Percentiles rank a stretch among this genome's conserved stretches.
Conservation (phyloP, 768 basidiomycete genomes). For the Phlegmacium glaucopus region DNA sequence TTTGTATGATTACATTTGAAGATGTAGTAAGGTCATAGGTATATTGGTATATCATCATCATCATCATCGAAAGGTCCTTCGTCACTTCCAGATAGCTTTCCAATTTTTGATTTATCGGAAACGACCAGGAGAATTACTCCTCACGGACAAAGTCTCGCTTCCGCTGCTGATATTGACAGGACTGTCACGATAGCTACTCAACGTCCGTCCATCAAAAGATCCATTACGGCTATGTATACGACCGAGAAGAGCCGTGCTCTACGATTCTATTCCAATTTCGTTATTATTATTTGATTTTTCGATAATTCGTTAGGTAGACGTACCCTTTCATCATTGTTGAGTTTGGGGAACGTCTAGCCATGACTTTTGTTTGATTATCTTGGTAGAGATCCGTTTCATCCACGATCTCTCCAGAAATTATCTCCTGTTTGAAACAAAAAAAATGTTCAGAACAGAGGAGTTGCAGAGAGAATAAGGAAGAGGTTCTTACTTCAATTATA, state of each 20-base stretch:
- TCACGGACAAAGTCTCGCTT: too few relatives aligned
- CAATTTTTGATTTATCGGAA: too few relatives aligned
- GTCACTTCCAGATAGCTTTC: too few relatives aligned
- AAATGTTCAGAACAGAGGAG: too few relatives aligned
- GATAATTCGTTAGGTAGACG: constrained; percentile 18
- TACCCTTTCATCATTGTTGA: constrained; percentile 81
- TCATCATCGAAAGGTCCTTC: too few relatives aligned
- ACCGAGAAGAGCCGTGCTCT: constrained; percentile 14
- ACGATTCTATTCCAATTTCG: constrained; percentile 17
- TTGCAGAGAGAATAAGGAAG: constrained; percentile 14
- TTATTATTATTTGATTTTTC: background rate
- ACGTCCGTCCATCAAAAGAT: constrained; percentile 7
- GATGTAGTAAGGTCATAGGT: too few relatives aligned
- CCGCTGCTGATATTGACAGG: too few relatives aligned
- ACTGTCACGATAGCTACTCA: background rate
- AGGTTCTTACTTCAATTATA: constrained; percentile 67
- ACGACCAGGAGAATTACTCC: too few relatives aligned
- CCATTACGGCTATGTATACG: constrained; percentile 8
- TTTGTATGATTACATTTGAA: too few relatives aligned
- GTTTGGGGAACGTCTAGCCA: constrained; percentile 68
- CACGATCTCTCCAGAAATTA: constrained; percentile 92
- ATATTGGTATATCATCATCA: too few relatives aligned
- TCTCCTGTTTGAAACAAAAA: too few relatives aligned
- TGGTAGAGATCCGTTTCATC: constrained; percentile 92
- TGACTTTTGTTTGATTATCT: constrained; percentile 78